phyloP scores from a whole-genome alignment of 148 eudicot genomes.

The Linanthus parryae region DNA sequence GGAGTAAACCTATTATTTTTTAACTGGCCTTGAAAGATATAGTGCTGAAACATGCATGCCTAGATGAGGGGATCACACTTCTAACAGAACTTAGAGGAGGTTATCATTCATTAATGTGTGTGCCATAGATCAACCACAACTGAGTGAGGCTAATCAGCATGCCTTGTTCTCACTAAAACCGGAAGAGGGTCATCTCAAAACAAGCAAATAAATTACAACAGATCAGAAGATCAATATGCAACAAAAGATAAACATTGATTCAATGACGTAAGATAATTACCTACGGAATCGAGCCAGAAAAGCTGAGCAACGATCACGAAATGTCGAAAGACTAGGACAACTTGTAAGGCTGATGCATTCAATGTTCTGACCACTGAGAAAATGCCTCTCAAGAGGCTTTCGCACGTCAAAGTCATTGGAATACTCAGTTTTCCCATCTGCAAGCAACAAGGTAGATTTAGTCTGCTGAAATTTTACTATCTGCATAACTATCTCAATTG shows the following conservation, averaged over 20 bases:
- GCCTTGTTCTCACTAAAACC: no score
- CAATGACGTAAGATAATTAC: conserved; percentile 18
- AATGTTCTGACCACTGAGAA: conserved; percentile 41
- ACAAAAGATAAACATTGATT: not conserved
- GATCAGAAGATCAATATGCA: not conserved
- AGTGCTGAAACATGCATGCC: no score
- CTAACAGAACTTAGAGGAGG: no score
- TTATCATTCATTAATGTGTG: no score
- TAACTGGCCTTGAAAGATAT: no score
- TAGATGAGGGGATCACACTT: no score
- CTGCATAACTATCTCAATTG: not conserved
- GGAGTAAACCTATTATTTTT: no score
- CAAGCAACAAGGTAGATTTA: not conserved
- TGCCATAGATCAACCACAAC: no score
- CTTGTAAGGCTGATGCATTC: conserved; percentile 67
- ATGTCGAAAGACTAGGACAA: conserved; percentile 33
- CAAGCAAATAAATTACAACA: not conserved
- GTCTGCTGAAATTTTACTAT: not conserved
- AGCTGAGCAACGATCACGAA: conserved; percentile 60
- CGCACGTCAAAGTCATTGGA: conserved; percentile 87
- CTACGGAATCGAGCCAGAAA: conserved; percentile 59
- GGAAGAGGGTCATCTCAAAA: not conserved
- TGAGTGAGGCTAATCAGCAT: no score
- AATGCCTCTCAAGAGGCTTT: conserved; percentile 79
- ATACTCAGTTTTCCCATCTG: conserved; percentile 80